Evolutionary conservation across 768 basidiomycete genomes (phyloP).

Genomic region (Nidula microcarpa): DNA sequence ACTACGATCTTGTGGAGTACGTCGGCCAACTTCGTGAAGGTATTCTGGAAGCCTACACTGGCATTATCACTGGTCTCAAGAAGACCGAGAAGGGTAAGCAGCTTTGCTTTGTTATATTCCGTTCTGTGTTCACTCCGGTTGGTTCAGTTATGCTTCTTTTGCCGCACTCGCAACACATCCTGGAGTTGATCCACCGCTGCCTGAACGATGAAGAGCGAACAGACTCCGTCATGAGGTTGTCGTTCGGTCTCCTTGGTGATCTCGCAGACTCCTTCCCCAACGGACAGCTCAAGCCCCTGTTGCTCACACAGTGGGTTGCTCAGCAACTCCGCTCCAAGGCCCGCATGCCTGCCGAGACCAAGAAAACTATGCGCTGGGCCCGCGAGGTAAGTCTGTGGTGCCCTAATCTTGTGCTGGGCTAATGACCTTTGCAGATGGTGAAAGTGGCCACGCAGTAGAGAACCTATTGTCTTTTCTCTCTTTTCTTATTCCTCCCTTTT

Average conservation of each 20-base stretch:
- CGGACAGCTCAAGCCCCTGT: constrained; percentile 75
- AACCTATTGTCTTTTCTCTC: constrained; percentile 7
- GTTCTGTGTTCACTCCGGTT: not conserved
- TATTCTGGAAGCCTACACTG: constrained; percentile 95
- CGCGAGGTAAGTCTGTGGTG: constrained; percentile 62
- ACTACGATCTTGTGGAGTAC: constrained; percentile 91
- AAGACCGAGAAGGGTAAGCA: constrained; percentile 70
- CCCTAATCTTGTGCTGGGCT: not conserved
- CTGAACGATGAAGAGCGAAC: constrained; percentile 80
- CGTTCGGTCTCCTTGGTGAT: constrained; percentile 89
- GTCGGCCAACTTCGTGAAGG: constrained; percentile 87
- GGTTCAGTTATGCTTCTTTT: constrained; percentile 50
- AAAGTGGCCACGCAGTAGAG: constrained; percentile 75
- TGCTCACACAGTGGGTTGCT: constrained; percentile 80
- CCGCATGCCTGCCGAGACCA: constrained; percentile 73
- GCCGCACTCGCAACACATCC: constrained; percentile 66
- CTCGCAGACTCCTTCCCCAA: constrained; percentile 84
- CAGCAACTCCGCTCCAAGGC: constrained; percentile 69
- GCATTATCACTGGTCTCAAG: constrained; percentile 89
- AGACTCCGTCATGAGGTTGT: constrained; percentile 70
- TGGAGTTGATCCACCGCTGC: constrained; percentile 79
- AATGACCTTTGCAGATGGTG: constrained; percentile 52
- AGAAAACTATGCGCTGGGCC: constrained; percentile 91
- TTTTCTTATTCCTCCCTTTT: constrained; percentile 18
- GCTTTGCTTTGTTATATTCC: constrained; percentile 1